A percentile compares a stretch with the other conserved stretches of the same genome.
These are phyloP conservation scores for Acacia confusa DNA, from an alignment of 306 rosid genomes.

Conservation along the genomic window DNA sequence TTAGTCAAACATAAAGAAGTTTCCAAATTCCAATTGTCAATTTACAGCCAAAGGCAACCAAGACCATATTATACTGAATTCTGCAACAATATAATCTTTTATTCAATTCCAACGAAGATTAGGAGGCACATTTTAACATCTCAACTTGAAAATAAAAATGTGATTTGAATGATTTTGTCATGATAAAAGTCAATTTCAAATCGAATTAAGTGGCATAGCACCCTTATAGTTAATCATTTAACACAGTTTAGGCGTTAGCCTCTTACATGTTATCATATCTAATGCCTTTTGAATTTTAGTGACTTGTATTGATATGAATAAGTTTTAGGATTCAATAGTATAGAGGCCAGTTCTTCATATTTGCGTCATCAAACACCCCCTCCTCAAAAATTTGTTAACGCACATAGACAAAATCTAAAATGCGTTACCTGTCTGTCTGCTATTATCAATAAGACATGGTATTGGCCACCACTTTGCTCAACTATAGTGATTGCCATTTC, in stretches of 20 bases:
- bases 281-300: slow-evolving; percentile 9
- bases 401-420: slow-evolving; percentile 2
- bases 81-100: slow-evolving; percentile 22
- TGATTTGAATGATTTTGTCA: slow-evolving; percentile 3
- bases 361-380: slow-evolving; percentile 14
- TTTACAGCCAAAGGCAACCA: slow-evolving; percentile 12
- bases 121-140: slow-evolving; percentile 1
- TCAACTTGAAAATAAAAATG: neutral
- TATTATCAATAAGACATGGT: slow-evolving; percentile 88
- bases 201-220: neutral
- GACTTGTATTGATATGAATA: slow-evolving; percentile 2
- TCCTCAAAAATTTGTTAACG: neutral
- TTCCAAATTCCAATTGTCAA: neutral
- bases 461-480: slow-evolving; percentile 92
- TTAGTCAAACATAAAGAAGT: slow-evolving; percentile 23
- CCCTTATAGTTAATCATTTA: neutral
- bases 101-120: slow-evolving; percentile 17
- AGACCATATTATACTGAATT: neutral
- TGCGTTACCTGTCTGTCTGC: slow-evolving; percentile 91
- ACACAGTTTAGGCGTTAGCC: neutral
- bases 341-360: neutral
- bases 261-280: neutral
- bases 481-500: slow-evolving; percentile 96
- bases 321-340: neutral
- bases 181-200: neutral